These are phyloP conservation scores for Tylopilus felleus DNA, from an alignment of 768 basidiomycete genomes.

Conservation along the genomic window DNA sequence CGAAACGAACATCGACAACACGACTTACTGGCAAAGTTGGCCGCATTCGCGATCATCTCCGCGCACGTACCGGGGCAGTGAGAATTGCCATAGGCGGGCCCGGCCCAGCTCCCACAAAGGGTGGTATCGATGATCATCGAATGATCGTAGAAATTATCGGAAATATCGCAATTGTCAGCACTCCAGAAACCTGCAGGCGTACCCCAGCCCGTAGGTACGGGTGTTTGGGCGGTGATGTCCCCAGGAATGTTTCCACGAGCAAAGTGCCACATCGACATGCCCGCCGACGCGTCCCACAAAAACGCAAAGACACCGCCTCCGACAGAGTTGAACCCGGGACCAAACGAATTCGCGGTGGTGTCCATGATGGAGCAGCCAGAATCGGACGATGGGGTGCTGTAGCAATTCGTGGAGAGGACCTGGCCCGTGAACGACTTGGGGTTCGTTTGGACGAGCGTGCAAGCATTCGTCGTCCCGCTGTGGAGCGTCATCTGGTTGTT, in stretches of 20 bases:
- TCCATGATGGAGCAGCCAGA: slow-evolving; percentile 49
- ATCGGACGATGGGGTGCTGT: slow-evolving; percentile 40
- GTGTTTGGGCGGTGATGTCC: slow-evolving; percentile 43
- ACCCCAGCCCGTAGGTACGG: slow-evolving; percentile 49
- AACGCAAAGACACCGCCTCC: slow-evolving; percentile 57
- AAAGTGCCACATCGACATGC: slow-evolving; percentile 58
- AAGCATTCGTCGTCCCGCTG: slow-evolving; percentile 41
- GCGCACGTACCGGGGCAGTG: slow-evolving; percentile 43
- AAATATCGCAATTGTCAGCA: slow-evolving; percentile 45
- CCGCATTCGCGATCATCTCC: slow-evolving; percentile 48
- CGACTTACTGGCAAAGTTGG: slow-evolving; percentile 47
- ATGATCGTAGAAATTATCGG: slow-evolving; percentile 48
- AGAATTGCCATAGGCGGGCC: slow-evolving; percentile 16
- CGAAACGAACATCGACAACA: neutral
- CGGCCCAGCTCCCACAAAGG: slow-evolving; percentile 33
- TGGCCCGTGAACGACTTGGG: slow-evolving; percentile 22
- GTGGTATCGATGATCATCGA: slow-evolving; percentile 40
- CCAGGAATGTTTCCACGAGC: slow-evolving; percentile 45
- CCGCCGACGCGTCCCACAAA: slow-evolving; percentile 43
- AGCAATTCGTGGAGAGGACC: slow-evolving; percentile 32
- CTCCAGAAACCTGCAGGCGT: slow-evolving; percentile 51
- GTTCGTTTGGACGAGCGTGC: slow-evolving; percentile 17
- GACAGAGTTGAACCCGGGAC: slow-evolving; percentile 26
- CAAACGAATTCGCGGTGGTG: slow-evolving; percentile 39
- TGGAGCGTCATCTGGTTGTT: slow-evolving; percentile 68